Base-by-base conservation (phyloP, 202 grass and related monocot species). In the Carex arenaria region DNA sequence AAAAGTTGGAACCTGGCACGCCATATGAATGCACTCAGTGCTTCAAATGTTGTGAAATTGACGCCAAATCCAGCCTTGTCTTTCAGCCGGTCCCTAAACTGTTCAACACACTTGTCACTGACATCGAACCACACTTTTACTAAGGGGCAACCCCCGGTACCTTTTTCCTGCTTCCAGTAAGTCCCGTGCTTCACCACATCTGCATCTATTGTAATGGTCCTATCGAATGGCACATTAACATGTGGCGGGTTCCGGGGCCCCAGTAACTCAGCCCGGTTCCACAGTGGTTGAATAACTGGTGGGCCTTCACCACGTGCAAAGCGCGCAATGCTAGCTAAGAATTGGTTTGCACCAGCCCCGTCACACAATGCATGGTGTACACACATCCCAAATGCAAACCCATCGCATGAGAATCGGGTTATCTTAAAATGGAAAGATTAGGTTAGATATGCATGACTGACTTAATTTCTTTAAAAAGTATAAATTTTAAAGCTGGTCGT, bases 21-120 rank as follows among this genome's bases (percentile, higher is more conserved):
- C 92, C 92, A 97, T 78, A 97, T 89, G 88, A 91, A 94, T 4
- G 94, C 87, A 51, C 86, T 81, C 80, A 89, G 64, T n/a, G 85
- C 81, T 67, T 97, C 92, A 86, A 94, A 94, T 14, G 92, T 89
- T 1, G 94, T 92, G 76, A 91, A 80, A 83, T 30, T 82, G 84
- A 82, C 2, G 53, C 79, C 59, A 66, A 26, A 31, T 76, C 92
- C 88, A 15, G 88, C 63, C 71, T 96, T 80, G 36, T 61, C 83
- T 9, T 79, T 28, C 32, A 94, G 61, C 56, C 4, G 45, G 20
- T 82, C 72, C 38, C 90, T 84, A 80, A 94, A 85, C 11, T 62
- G n/a, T 54, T 94, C 87, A 26, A 92, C 79, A 12, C 83, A 76
- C 53, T 80, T 79, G 52, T 94, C 84, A 84, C 73, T 92, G 34